Percentiles rank a stretch among this genome's conserved stretches.
Evolutionary conservation across 495 filamentous ascomycete species (phyloP).

Genomic region (Tuber brumale): DNA sequence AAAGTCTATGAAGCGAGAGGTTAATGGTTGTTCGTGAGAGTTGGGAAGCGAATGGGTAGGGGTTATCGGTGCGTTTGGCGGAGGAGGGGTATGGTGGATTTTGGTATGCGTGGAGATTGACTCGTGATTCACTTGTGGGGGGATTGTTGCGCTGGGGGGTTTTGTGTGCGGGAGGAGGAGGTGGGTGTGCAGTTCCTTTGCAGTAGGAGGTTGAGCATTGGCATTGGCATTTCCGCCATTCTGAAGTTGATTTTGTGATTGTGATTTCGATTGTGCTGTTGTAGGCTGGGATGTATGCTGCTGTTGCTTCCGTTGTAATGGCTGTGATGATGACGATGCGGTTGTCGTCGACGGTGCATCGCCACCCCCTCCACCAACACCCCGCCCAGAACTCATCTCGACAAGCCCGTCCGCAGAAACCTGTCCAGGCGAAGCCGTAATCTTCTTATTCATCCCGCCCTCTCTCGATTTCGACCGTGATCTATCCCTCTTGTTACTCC

Average conservation of each 20-base stretch:
- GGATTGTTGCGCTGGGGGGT: slow-evolving; percentile 21
- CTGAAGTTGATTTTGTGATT: slow-evolving; percentile 25
- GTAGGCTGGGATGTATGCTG: background rate
- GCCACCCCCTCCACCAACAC: background rate
- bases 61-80: slow-evolving; percentile 31
- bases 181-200: slow-evolving; percentile 19
- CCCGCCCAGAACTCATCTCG: slow-evolving; percentile 27
- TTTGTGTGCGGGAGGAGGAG: slow-evolving; percentile 33
- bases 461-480: slow-evolving; percentile 29
- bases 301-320: background rate
- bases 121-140: slow-evolving; percentile 33
- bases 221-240: background rate
- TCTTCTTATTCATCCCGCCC: background rate
- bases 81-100: slow-evolving; percentile 23
- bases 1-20: slow-evolving; percentile 40
- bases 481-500: slow-evolving; percentile 27
- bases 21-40: slow-evolving; percentile 37
- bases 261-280: slow-evolving; percentile 17
- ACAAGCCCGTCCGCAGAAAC: slow-evolving; percentile 12
- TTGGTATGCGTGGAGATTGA: slow-evolving; percentile 28
- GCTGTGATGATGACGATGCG: background rate
- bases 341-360: background rate
- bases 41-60: slow-evolving; percentile 37
- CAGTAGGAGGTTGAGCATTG: background rate
- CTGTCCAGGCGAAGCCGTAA: slow-evolving; percentile 2